Base-by-base conservation (phyloP, 2,329 filamentous ascomycete genomes). In the Dryadomyces quercus-mongolicae region DNA sequence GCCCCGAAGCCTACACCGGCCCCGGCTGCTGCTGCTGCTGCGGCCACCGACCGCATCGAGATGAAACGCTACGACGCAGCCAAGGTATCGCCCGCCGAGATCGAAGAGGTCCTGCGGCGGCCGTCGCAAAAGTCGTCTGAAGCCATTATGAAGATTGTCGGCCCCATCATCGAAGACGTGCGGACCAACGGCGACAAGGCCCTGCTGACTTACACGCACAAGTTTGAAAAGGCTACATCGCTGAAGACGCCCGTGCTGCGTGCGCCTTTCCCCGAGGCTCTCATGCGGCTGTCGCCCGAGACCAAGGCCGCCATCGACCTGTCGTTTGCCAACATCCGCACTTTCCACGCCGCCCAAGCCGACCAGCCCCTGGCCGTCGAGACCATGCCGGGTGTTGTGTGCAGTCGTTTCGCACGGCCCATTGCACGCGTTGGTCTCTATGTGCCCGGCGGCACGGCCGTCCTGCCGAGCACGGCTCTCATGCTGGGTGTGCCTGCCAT, bases 401-500 rank as follows among this genome's bases (percentile, higher is more conserved):
- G 93, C 74, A 94, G 88, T 59, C 88, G 93, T 56, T 97, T 98
- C 72, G 84, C 84, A 13, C 80, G 93, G 20, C 86, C 93, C 0
- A 97, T 98, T 59, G 93, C 97, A 70, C 80, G 90, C 42, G 93
- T 98, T n/a, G 93, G 93, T 59, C 76, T 96, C 6, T 98, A 98
- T 69, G 86, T 98, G 16, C 93, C 93, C 7, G 93, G 93, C 55
- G 93, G 93, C 58, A 98, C 93, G 1, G 93, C 93, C 1, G 93
- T 98, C n/a, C 77, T 98, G 44, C 93, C 93, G 13, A 95, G 90
- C 54, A 97, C 93, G 8, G 93, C 93, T 3, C 84, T 98, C 60
- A 98, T 98, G 93, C 80, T 98, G 53, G 93, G 93, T 66, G 93
- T 98, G 5, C 93, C 93, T 8, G 93, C 93, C 57, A 94, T 94